These are phyloP conservation scores for Pseudoperonospora humuli DNA, from an alignment of 352 stramenopile species.

Conservation along the genomic window DNA sequence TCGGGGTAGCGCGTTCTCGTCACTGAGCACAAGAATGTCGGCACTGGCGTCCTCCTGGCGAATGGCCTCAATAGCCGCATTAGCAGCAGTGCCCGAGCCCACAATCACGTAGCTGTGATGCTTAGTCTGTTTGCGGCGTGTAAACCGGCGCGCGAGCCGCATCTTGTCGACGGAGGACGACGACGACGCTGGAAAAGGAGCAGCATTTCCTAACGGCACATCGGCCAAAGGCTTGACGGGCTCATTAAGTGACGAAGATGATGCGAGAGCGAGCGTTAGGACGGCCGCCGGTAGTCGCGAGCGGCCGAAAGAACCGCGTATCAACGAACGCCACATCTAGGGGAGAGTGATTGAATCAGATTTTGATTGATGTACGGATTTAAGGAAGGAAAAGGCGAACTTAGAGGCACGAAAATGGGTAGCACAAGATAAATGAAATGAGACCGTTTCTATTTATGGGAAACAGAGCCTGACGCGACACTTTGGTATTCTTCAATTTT, in stretches of 20 bases:
- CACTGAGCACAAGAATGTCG: conserved; percentile 86
- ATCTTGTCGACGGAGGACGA: conserved; percentile 12
- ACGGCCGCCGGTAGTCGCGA: conserved; percentile 1
- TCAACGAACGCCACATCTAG: conserved; percentile 11
- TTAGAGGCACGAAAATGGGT: too few relatives aligned
- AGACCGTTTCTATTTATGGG: too few relatives aligned
- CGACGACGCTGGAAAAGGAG: not conserved
- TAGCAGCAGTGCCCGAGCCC: conserved; percentile 80
- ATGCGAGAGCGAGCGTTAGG: conserved; percentile 1
- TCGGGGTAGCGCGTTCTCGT: conserved; percentile 60
- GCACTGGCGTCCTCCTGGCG: conserved; percentile 63
- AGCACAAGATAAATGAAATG: too few relatives aligned
- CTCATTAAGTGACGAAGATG: not conserved
- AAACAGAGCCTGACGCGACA: too few relatives aligned
- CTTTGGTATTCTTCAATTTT: too few relatives aligned
- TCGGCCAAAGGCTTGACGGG: conserved; percentile 2
- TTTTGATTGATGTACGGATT: too few relatives aligned
- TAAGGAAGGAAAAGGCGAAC: too few relatives aligned
- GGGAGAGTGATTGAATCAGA: not conserved
- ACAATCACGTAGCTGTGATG: conserved; percentile 87
- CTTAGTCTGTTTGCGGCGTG: conserved; percentile 59
- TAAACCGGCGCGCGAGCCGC: conserved; percentile 41
- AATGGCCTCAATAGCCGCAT: conserved; percentile 88
- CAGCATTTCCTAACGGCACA: not conserved
- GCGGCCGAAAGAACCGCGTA: not conserved